phyloP scores from a whole-genome alignment of 1,284 basidiomycete species.

The Ustilago trichophora region DNA sequence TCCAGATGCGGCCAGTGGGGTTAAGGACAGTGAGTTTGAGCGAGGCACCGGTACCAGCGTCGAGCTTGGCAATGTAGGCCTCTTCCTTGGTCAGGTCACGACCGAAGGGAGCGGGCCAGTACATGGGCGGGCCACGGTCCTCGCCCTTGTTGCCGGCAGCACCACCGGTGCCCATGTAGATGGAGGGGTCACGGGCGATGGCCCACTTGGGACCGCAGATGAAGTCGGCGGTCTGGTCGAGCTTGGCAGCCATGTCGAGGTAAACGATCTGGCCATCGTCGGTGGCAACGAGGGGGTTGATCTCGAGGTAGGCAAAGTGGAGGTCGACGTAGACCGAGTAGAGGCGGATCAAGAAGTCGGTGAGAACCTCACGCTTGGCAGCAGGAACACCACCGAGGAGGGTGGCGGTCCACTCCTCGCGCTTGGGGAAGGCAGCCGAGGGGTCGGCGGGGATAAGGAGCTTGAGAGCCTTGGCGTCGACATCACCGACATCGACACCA shows the following conservation, averaged over 20 bases:
- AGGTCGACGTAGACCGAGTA: slow-evolving; percentile 95
- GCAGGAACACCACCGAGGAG: slow-evolving; percentile 56
- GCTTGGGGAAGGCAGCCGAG: slow-evolving; percentile 78
- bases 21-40: slow-evolving; percentile 98
- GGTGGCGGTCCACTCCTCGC: slow-evolving; percentile 71
- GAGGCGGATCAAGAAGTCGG: slow-evolving; percentile 88
- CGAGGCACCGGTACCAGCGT: slow-evolving; percentile 94
- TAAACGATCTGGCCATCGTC: slow-evolving; percentile 89
- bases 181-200: slow-evolving; percentile 86
- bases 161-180: slow-evolving; percentile 72
- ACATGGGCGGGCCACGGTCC: slow-evolving; percentile 85
- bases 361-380: slow-evolving; percentile 61
- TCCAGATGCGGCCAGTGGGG: slow-evolving; percentile 94
- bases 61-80: slow-evolving; percentile 98
- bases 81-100: slow-evolving; percentile 98
- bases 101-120: slow-evolving; percentile 97
- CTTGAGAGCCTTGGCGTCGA: slow-evolving; percentile 93
- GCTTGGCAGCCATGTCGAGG: slow-evolving; percentile 99
- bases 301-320: slow-evolving; percentile 92
- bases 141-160: slow-evolving; percentile 64
- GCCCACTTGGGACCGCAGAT: slow-evolving; percentile 99
- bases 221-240: slow-evolving; percentile 95
- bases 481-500: slow-evolving; percentile 98
- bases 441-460: slow-evolving; percentile 86
- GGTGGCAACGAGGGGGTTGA: slow-evolving; percentile 96